Conservation (phyloP, 2,329 filamentous ascomycete species). For the Ophiognomonia clavigignenti-juglandacearum region DNA sequence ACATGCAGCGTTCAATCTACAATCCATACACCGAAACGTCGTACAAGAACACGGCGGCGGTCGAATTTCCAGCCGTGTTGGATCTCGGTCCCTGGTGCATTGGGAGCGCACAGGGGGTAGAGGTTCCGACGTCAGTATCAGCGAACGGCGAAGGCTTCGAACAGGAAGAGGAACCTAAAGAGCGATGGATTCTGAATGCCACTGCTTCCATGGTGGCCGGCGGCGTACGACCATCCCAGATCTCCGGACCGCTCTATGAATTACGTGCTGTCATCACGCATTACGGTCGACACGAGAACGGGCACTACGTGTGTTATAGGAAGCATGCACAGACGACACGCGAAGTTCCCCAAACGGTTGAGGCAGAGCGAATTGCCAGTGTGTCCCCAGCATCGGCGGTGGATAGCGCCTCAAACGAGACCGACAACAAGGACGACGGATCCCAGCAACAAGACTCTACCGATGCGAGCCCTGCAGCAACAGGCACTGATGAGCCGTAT, state of each 20-base stretch:
- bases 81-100: constrained; percentile 84
- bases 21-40: constrained; percentile 75
- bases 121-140: background rate
- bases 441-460: background rate
- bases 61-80: constrained; percentile 69
- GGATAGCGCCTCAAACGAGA: constrained; percentile 23
- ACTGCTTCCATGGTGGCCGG: constrained; percentile 68
- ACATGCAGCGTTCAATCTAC: constrained; percentile 89
- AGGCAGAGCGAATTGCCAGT: constrained; percentile 13
- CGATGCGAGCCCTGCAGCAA: constrained; percentile 17
- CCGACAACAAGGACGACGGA: constrained; percentile 6
- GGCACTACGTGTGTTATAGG: constrained; percentile 90
- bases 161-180: constrained; percentile 33
- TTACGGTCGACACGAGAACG: constrained; percentile 86
- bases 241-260: constrained; percentile 63
- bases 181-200: constrained; percentile 68
- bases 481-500: background rate
- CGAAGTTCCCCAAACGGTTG: constrained; percentile 15
- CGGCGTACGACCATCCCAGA: constrained; percentile 41
- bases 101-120: constrained; percentile 45
- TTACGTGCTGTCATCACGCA: constrained; percentile 83
- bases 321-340: constrained; percentile 65
- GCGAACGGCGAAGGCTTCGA: constrained; percentile 17
- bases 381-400: constrained; percentile 18
- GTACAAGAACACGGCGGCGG: constrained; percentile 76